Evolutionary conservation across 257 asterid genomes (phyloP).

Genomic region (Jacaranda mimosifolia): DNA sequence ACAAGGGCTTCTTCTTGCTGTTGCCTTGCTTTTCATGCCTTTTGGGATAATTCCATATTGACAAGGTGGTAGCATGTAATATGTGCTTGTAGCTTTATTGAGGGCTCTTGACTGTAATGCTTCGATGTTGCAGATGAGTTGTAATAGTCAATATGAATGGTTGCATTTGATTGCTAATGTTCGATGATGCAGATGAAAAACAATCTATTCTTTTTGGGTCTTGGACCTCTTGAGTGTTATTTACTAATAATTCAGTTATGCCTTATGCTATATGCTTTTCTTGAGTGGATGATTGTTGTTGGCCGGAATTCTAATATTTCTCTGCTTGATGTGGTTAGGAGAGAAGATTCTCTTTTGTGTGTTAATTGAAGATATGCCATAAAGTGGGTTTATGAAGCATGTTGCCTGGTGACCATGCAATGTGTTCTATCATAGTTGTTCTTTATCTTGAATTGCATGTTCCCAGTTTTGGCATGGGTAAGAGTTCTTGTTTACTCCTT

Average conservation of each 20-base stretch:
- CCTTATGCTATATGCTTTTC: not conserved
- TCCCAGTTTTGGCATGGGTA: not conserved
- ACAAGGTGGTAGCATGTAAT: not conserved
- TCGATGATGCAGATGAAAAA: too few species aligned
- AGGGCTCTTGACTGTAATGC: not conserved
- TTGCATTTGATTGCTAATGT: constrained; percentile 12
- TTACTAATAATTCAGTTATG: not conserved
- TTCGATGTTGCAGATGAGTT: not conserved
- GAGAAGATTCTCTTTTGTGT: not conserved
- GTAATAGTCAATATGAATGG: not conserved
- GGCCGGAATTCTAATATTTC: not conserved
- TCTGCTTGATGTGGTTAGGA: not conserved
- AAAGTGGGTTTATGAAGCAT: not conserved
- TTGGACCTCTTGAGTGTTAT: not conserved
- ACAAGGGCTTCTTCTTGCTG: not conserved
- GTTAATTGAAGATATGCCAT: not conserved
- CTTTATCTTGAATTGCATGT: not conserved
- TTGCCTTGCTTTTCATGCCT: not conserved
- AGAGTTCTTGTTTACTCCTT: not conserved
- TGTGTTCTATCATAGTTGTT: not conserved
- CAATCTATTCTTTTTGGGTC: too few species aligned
- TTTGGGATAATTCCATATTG: not conserved
- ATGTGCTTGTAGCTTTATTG: not conserved
- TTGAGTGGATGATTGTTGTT: not conserved
- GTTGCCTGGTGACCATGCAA: not conserved